A percentile compares a stretch with the other conserved stretches of the same genome.
phyloP scores from a whole-genome alignment of 495 filamentous ascomycete species.

The Wilcoxina mikolae region DNA sequence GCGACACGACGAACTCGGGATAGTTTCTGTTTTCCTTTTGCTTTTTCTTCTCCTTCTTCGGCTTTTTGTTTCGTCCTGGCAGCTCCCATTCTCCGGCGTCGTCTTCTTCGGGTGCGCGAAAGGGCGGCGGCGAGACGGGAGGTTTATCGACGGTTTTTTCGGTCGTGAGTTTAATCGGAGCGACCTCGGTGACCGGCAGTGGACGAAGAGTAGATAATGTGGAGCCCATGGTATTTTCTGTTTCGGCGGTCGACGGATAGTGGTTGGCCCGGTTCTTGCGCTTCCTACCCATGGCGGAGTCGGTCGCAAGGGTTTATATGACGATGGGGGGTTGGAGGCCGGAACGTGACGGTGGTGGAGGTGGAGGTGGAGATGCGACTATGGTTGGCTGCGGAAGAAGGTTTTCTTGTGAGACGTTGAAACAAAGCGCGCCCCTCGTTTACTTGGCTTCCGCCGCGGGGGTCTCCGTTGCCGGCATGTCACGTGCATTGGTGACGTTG shows the following conservation, averaged over 20 bases:
- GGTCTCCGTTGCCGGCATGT: too few relatives aligned
- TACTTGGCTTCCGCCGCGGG: too few relatives aligned
- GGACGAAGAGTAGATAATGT: background rate
- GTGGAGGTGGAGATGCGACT: too few relatives aligned
- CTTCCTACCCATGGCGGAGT: conserved; percentile 1
- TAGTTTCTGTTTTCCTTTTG: conserved; percentile 39
- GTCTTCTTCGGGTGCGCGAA: background rate
- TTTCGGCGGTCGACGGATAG: conserved; percentile 1
- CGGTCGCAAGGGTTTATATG: too few relatives aligned
- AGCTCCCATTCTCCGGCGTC: conserved; percentile 19
- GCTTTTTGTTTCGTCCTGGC: conserved; percentile 19
- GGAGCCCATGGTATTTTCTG: background rate
- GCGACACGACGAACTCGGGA: conserved; percentile 54
- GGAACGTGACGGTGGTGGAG: too few relatives aligned
- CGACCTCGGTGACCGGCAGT: background rate
- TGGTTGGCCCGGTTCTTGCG: conserved; percentile 1
- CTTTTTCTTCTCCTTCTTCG: conserved; percentile 10
- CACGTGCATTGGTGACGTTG: too few relatives aligned
- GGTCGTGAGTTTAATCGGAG: background rate
- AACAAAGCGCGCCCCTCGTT: too few relatives aligned
- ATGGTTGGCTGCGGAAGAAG: too few relatives aligned
- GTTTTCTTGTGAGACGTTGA: too few relatives aligned
- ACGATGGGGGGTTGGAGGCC: too few relatives aligned
- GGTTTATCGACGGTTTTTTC: background rate
- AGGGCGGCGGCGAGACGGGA: background rate